Evolutionary conservation across 495 filamentous ascomycete species (phyloP), one percentile per base, ranked within the genome.

Genomic region (Usnea hakonensis): DNA sequence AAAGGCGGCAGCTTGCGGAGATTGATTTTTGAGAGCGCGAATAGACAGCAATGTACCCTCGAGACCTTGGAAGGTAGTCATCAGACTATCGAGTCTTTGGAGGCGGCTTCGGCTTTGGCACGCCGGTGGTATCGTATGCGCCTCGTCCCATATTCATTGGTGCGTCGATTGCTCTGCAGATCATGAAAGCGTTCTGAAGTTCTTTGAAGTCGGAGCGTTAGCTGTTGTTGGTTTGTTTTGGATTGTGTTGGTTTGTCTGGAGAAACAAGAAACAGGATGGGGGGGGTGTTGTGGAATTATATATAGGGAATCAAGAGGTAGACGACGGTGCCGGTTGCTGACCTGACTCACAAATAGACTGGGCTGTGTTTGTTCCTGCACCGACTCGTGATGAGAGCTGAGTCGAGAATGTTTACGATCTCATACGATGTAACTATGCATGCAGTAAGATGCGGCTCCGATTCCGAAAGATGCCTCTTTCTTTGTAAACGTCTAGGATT

Each of bases 91-190:
- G 64, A 33, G 58, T 54, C 30, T 68, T 67, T 64, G 76, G 78
- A 62, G 81, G 81, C 68, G 77, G 77, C 59, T 79, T 76, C 50
- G 81, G 81, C 72, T 82, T 82, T 69, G 81, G 78, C 23, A 82
- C 77, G 28, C 81, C 81, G 5, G 81, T 84, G 58, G 81, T 84
- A 64, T 84, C 81, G 65, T 84, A 84, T 66, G 79, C 79, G 58
- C 81, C 81, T 56, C 81, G 78, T 65, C 81, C 81, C 81, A 84
- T 83, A 70, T 83, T 83, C 64, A 70, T 68, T 71, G 70, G 75
- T 55, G 75, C 74, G 46, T 75, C 74, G 44, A 71, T 69, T 58
- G 78, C 77, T 71, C 77, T 74, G 56, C 76, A 71, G 64, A 82
- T 81, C 81, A 84, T 84, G 40, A 57, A 70, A 64, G 55, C 59